Percentiles rank a stretch among this genome's conserved stretches.
Conservation (phyloP, 805 yeast genomes). For the Yamadazyma philogaea region DNA sequence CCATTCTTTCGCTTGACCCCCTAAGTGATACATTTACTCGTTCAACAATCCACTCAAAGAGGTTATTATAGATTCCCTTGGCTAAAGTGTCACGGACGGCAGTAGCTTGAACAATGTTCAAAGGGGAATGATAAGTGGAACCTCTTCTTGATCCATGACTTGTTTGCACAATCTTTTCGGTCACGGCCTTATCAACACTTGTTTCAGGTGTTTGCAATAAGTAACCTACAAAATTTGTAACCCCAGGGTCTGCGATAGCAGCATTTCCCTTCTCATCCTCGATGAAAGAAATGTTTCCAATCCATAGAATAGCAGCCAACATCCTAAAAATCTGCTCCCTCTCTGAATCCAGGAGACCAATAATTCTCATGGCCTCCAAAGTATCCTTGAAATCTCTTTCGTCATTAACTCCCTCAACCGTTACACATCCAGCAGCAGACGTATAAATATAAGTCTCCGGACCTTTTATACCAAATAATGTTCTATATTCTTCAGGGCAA, state of each 20-base stretch:
- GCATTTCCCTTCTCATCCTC: slow-evolving; percentile 90
- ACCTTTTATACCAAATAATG: slow-evolving; percentile 81
- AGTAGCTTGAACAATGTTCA: slow-evolving; percentile 86
- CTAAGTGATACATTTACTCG: slow-evolving; percentile 78
- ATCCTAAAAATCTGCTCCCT: slow-evolving; percentile 88
- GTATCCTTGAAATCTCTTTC: slow-evolving; percentile 76
- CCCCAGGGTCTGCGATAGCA: slow-evolving; percentile 75
- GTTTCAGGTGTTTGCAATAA: slow-evolving; percentile 75
- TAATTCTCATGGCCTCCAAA: slow-evolving; percentile 77
- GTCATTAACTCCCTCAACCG: slow-evolving; percentile 88
- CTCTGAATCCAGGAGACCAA: slow-evolving; percentile 78
- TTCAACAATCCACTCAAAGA: slow-evolving; percentile 95
- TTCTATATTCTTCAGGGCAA: slow-evolving; percentile 81
- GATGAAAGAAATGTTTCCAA: slow-evolving; percentile 83
- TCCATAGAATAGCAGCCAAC: slow-evolving; percentile 85
- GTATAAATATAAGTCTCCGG: slow-evolving; percentile 94
- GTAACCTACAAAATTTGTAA: slow-evolving; percentile 93
- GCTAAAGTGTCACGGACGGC: slow-evolving; percentile 96
- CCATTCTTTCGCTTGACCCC: slow-evolving; percentile 32
- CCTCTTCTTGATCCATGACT: slow-evolving; percentile 87
- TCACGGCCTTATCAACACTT: slow-evolving; percentile 61
- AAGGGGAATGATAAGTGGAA: slow-evolving; percentile 89
- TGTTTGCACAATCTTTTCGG: slow-evolving; percentile 85
- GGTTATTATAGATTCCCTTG: slow-evolving; percentile 85
- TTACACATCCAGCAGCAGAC: slow-evolving; percentile 76